Evolutionary conservation across 2,329 filamentous ascomycete genomes (phyloP), one percentile per base, ranked within the genome.

Genomic region (Xylariaceae sp.): DNA sequence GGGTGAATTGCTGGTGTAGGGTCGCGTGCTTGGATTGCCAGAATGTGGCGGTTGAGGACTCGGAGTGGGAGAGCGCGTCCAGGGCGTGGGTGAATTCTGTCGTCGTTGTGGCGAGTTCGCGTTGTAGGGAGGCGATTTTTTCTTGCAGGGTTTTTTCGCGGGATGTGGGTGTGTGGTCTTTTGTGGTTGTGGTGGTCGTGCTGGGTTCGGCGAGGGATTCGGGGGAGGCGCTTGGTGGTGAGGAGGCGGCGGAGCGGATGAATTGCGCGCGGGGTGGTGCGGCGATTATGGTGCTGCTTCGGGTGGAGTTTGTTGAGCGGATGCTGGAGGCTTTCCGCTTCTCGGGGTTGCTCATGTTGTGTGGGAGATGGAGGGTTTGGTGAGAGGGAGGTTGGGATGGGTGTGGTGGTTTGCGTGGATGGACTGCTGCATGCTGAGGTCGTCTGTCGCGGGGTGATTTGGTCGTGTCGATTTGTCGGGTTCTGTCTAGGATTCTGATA

Each of bases 21-120:
- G 63, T 65, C 49, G 72, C 73, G 65, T 81, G 75, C 59, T 80
- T 81, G 40, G 72, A 64, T 65, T 83, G 79, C 78, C 81, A 83
- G 61, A 78, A 81, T 12, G 72, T 71, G 3, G 78, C 71, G 44
- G 73, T 75, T 63, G 82, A 78, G 65, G 72, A 75, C 68, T 83
- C 79, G 61, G 73, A 72, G 62, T 73, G 70, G 58, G 72, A 75
- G 15, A 82, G 71, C 56, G 69, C 71, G 60, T 80, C 76, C 15
- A 83, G 71, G 60, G 81, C 73, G 33, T 71, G 71, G 46, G 69
- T 66, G 61, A 83, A 82, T 60, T 81, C 77, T 48, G 62, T 62
- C 61, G 80, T 75, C 73, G 81, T 78, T 31, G 72, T 63, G 12
- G 61, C 65, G 48, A 83, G 70, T 60, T 82, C 79, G 42, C 68